Conservation (phyloP, 768 basidiomycete species). For the Boletus pseudo-olivaceus region DNA sequence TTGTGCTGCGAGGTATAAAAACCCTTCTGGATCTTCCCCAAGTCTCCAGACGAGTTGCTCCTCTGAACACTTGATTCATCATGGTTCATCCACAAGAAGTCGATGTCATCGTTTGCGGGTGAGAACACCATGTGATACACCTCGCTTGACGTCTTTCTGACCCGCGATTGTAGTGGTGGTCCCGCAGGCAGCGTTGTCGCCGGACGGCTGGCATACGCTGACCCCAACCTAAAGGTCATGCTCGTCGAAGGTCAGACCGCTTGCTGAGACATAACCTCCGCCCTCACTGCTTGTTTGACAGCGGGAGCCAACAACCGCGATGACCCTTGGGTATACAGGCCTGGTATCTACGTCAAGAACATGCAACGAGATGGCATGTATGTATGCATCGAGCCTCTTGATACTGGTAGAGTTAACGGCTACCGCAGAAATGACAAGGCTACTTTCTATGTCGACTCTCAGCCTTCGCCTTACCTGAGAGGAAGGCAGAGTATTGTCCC, state of each 20-base stretch:
- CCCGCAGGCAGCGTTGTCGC: slow-evolving; percentile 67
- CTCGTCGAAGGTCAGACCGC: slow-evolving; percentile 57
- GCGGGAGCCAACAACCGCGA: slow-evolving; percentile 69
- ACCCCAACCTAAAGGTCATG: slow-evolving; percentile 72
- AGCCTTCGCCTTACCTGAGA: slow-evolving; percentile 53
- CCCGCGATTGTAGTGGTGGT: slow-evolving; percentile 42
- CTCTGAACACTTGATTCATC: slow-evolving; percentile 3
- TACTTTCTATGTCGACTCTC: slow-evolving; percentile 65
- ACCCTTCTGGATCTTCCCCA: background rate
- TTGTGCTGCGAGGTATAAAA: slow-evolving; percentile 13
- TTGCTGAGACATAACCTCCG: background rate
- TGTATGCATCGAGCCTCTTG: slow-evolving; percentile 17
- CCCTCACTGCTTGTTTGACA: slow-evolving; percentile 17
- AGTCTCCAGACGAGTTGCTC: background rate
- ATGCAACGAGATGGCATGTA: slow-evolving; percentile 70
- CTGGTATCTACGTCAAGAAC: slow-evolving; percentile 67
- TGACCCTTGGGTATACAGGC: slow-evolving; percentile 72
- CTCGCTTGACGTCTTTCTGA: slow-evolving; percentile 5
- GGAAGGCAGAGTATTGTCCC: slow-evolving; percentile 67
- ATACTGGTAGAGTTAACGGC: background rate
- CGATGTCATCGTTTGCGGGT: slow-evolving; percentile 66
- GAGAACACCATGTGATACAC: slow-evolving; percentile 3
- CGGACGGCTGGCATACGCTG: slow-evolving; percentile 66
- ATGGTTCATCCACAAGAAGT: slow-evolving; percentile 65
- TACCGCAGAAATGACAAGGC: slow-evolving; percentile 66